A percentile compares a stretch with the other conserved stretches of the same genome.
Conservation (phyloP, 106 monocot species). For the Dioscorea alata region DNA sequence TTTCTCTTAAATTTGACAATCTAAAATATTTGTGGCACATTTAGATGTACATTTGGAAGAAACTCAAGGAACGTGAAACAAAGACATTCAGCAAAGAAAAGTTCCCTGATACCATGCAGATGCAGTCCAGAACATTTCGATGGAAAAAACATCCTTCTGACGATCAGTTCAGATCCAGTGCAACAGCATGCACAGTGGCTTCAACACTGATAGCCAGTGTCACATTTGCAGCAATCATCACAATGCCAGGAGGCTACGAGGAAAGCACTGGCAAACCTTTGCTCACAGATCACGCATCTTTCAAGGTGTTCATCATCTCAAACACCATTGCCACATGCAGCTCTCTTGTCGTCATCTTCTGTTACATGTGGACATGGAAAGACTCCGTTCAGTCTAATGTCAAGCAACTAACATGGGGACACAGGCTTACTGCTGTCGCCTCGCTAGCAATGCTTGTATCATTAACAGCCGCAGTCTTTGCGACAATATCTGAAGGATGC, state of each 20-base stretch:
- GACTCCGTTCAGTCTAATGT: slow-evolving; percentile 21
- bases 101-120: background rate
- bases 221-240: slow-evolving; percentile 35
- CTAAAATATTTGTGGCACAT: background rate
- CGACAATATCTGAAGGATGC: slow-evolving; percentile 7
- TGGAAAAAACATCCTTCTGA: slow-evolving; percentile 3
- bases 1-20: too few species aligned
- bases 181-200: slow-evolving; percentile 18
- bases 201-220: slow-evolving; percentile 37
- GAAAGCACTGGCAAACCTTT: slow-evolving; percentile 9
- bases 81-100: slow-evolving; percentile 10
- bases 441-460: slow-evolving; percentile 31
- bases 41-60: slow-evolving; percentile 16
- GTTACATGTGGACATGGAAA: slow-evolving; percentile 34
- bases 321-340: slow-evolving; percentile 40
- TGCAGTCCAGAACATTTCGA: background rate
- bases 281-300: slow-evolving; percentile 7
- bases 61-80: slow-evolving; percentile 15
- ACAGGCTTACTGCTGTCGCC: slow-evolving; percentile 23
- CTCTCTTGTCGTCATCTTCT: slow-evolving; percentile 30
- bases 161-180: slow-evolving; percentile 17
- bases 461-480: slow-evolving; percentile 22
- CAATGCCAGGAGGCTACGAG: slow-evolving; percentile 37
- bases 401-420: slow-evolving; percentile 24
- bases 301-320: slow-evolving; percentile 30